Base-by-base conservation (phyloP, 768 basidiomycete genomes). In the Agrocybe pediades region DNA sequence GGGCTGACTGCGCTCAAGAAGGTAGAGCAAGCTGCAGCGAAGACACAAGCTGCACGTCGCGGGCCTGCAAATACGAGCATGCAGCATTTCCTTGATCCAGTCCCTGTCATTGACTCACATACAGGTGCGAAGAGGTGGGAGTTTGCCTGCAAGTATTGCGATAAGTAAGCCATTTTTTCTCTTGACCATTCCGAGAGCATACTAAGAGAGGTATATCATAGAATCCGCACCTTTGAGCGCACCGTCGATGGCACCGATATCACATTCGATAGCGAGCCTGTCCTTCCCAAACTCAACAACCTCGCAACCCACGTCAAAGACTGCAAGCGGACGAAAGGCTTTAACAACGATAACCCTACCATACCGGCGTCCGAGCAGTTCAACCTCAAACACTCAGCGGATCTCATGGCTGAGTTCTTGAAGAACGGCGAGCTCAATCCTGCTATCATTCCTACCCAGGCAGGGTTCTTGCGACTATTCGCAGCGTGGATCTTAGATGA, bases 361-460 rank as follows among this genome's bases (percentile, higher is more conserved):
- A 30, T 49, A 56, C 6, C 9, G 56, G 13, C 15, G 30, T 58
- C 20, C 6, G 29, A 30, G 15, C 7, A 30, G 15, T 30, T 30
- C 29, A 65, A 67, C 20, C 20, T 62, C 2, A 57, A 58, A 42
- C 25, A 24, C 3, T 64, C 60, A 17, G 63, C 60, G 0, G 57
- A 65, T 7, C 41, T 74, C 11, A 71, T 71, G 68, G 62, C 40
- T 33, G 58, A 53, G 2, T 72, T 51, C 45, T 55, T 74, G 11
- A 58, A 59, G 49, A 63, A 71, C 21, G 70, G 73, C 2, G 60
- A 69, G 51, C 59, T 73, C 2, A 70, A 73, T 49, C 73, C 68
- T 0, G 52, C 42, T 15, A 46, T 64, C 2, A 54, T 57, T n/a
- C 40, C 59, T 0, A 68, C 62, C 1, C 57, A 69, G 20, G 56